Base-by-base conservation (phyloP, 2,329 filamentous ascomycete species). In the Huntiella decipiens region DNA sequence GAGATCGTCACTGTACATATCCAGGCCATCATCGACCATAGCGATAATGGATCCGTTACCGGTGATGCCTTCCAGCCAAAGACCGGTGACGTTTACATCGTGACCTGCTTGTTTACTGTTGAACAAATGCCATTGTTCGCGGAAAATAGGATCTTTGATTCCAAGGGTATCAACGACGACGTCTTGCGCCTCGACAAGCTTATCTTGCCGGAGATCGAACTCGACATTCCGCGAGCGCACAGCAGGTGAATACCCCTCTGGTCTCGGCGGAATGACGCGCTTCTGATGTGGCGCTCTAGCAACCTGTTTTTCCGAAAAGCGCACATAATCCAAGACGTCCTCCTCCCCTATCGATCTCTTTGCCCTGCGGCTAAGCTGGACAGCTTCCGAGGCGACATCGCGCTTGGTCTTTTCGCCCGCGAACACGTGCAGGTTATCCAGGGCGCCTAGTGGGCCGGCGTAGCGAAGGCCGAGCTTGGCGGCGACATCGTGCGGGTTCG, bases 1-100 rank as follows among this genome's bases (percentile, higher is more conserved):
- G 39, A 98, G 65, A 58, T 98, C 91, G 19, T 84, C 72, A 65
- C 87, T 96, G 63, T 93, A 75, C 80, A 98, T 91, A 57, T 98
- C 91, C 53, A 98, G 62, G 0, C 91, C 91, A 61, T 98, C 91
- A 56, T 98, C 91, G 3, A 98, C 83, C 54, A 98, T 91, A 46
- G 88, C 88, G 2, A 93, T 85, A 1, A 84, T 94, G 13, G 82
- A 73, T 51, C 88, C 88, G 55, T 84, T 75, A 45, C 91, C 91
- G 0, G 88, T 96, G 48, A 95, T 79, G 4, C 87, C 88, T 54
- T 91, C 76, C 54, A 84, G 59, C 91, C 91, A 98, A 4, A 96
- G 71, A 10, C 79, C 85, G 0, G 86, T 93, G n/a, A 96, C 86
- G 56, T 98, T 98, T 56, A 98, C 73, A 59, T 98, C 91, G 61